Percentiles rank a stretch among this genome's conserved stretches.
phyloP scores from a whole-genome alignment of 2,329 filamentous ascomycete species.

The Triangularia verruculosa region DNA sequence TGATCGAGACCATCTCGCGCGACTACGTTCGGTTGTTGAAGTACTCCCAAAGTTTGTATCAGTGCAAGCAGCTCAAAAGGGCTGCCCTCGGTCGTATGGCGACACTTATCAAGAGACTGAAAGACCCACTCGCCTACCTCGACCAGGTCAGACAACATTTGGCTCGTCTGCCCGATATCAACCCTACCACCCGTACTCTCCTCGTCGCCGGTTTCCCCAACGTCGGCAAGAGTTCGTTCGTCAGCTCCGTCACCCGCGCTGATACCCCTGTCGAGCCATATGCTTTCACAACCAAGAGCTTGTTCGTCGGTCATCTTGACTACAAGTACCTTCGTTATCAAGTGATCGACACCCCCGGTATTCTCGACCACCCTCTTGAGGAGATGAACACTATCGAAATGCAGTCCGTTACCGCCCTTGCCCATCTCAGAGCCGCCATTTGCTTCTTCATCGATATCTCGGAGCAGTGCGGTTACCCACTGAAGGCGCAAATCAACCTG shows the following conservation, averaged over 20 bases:
- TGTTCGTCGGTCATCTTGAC: constrained; percentile 97
- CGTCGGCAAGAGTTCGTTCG: constrained; percentile 93
- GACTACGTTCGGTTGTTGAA: constrained; percentile 90
- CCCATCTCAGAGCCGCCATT: constrained; percentile 90
- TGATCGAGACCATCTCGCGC: constrained; percentile 92
- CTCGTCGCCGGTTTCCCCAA: constrained; percentile 98
- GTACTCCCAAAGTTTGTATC: constrained; percentile 94
- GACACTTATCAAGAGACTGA: constrained; percentile 89
- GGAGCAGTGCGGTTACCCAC: constrained; percentile 93
- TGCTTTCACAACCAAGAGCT: constrained; percentile 94
- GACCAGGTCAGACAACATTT: constrained; percentile 96
- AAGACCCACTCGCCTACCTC: constrained; percentile 91
- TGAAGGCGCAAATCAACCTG: constrained; percentile 86
- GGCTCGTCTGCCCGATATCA: constrained; percentile 95
- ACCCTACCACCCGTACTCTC: constrained; percentile 93
- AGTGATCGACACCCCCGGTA: constrained; percentile 93
- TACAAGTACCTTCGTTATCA: constrained; percentile 68
- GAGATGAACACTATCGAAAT: constrained; percentile 99
- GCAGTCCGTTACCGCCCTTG: constrained; percentile 97
- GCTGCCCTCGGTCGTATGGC: constrained; percentile 97
- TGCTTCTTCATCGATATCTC: constrained; percentile 47
- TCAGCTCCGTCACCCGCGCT: constrained; percentile 86
- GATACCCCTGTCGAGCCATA: constrained; percentile 98
- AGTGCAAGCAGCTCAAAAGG: constrained; percentile 98
- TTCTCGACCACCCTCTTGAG: constrained; percentile 88